Base-by-base conservation (phyloP, 2,329 filamentous ascomycete genomes). In the Calonectria hawksworthii region DNA sequence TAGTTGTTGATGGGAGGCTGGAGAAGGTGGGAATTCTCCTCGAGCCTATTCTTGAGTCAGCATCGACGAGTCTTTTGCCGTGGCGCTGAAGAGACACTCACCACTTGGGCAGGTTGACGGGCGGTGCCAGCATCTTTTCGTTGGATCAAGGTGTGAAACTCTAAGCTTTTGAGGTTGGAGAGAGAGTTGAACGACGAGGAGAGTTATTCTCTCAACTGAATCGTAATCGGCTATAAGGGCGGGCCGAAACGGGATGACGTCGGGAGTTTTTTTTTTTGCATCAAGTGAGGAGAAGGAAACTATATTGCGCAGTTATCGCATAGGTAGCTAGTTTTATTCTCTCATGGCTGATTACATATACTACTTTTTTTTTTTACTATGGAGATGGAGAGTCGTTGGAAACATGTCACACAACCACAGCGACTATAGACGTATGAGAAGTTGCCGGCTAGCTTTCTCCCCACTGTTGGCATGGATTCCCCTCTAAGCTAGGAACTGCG, bases 1-100 rank as follows among this genome's bases (percentile, higher is more conserved):
- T 97, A 98, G 88, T 99, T 99, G 88, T 98, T 98, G 83, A 99
- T 93, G 1, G 97, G 97, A 0, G 97, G 97, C 85, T 98, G 92
- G 73, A 98, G 92, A 75, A 99, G 93, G 84, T 99, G 96, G 0
- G 94, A 94, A 86, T 99, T 99, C 84, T 96, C 92, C 82, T 95
- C 90, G 51, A 99, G 93, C 96, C 96, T 98, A 36, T 63, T 41
- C 36, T 41, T 8, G 26, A 65, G 41, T 65, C 23, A 65, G 61
- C 18, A 23, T 21, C 23, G 44, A 36, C 21, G 21, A 36, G 54
- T 34, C n/a, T 23, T 30, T 30, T 13, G 34, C n/a, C 6, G 52
- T 36, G 26, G 13, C 36, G 16, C 16, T n/a, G 36, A 10, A 47
- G n/a, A 11, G 34, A 28, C 3, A 61, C 88, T 86, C 78, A 91